Conservation (phyloP, 495 filamentous ascomycete genomes). For the Aspergillus haitiensis region DNA sequence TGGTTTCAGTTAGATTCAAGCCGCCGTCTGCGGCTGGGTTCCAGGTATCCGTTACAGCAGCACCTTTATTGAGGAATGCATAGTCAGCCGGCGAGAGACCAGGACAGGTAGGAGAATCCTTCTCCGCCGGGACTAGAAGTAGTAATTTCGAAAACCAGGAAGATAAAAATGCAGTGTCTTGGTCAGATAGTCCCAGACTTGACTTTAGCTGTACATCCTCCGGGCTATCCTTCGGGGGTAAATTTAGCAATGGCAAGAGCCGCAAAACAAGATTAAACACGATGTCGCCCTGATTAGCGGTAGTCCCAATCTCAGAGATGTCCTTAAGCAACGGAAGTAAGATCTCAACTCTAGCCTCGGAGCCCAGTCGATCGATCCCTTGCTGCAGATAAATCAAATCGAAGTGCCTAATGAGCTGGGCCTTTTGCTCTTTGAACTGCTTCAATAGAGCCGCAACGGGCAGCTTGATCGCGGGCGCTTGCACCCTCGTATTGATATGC, state of each 20-base stretch:
- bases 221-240: conserved; percentile 72
- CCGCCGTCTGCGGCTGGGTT: conserved; percentile 57
- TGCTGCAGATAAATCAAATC: conserved; percentile 89
- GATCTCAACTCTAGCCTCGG: conserved; percentile 64
- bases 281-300: conserved; percentile 61
- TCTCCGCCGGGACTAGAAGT: conserved; percentile 56
- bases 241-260: conserved; percentile 65
- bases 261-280: conserved; percentile 85
- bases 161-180: conserved; percentile 74
- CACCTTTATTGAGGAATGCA: conserved; percentile 60
- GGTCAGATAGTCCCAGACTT: conserved; percentile 62
- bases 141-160: conserved; percentile 78
- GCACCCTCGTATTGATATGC: conserved; percentile 74
- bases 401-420: conserved; percentile 77
- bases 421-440: conserved; percentile 80
- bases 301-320: conserved; percentile 65
- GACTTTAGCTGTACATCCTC: conserved; percentile 71
- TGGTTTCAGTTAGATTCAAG: conserved; percentile 63
- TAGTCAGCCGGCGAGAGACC: conserved; percentile 72
- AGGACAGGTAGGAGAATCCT: conserved; percentile 53
- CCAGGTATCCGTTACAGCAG: conserved; percentile 69
- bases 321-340: conserved; percentile 71
- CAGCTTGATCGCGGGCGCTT: conserved; percentile 69
- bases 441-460: conserved; percentile 80
- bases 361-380: conserved; percentile 68